Percentiles rank a stretch among this genome's conserved stretches.
Conservation (phyloP, 2,329 filamentous ascomycete species). For the Beauveria bassiana region DNA sequence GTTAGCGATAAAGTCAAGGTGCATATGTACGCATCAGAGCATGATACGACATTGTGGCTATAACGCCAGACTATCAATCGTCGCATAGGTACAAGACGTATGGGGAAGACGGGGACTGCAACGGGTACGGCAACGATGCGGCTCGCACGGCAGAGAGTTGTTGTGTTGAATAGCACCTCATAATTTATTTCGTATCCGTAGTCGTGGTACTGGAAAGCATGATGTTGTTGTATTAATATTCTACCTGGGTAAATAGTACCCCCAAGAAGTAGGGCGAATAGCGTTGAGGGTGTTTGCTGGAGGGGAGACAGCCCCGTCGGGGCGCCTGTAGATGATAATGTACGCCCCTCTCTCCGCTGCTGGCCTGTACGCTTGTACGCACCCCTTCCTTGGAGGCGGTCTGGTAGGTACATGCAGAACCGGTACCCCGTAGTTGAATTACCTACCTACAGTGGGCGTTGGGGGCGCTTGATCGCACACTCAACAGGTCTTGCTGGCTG, state of each 20-base stretch:
- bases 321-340: neutral
- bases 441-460: neutral
- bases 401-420: neutral
- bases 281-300: neutral
- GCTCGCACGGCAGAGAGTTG: conserved; percentile 1
- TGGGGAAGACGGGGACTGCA: neutral
- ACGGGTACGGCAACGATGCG: neutral
- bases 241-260: neutral
- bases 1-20: too few relatives aligned
- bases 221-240: neutral
- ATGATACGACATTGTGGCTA: neutral
- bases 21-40: neutral
- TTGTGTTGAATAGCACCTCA: neutral
- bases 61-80: neutral
- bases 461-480: neutral
- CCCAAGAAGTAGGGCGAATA: neutral
- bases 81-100: neutral
- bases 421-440: neutral
- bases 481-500: neutral
- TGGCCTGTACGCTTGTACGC: neutral
- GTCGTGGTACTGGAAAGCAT: neutral
- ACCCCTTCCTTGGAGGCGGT: conserved; percentile 4
- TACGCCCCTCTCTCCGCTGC: neutral
- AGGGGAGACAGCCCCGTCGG: neutral
- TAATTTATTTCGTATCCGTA: neutral